Conservation (phyloP, 345 rosid species). For the Raphanus sativus region DNA sequence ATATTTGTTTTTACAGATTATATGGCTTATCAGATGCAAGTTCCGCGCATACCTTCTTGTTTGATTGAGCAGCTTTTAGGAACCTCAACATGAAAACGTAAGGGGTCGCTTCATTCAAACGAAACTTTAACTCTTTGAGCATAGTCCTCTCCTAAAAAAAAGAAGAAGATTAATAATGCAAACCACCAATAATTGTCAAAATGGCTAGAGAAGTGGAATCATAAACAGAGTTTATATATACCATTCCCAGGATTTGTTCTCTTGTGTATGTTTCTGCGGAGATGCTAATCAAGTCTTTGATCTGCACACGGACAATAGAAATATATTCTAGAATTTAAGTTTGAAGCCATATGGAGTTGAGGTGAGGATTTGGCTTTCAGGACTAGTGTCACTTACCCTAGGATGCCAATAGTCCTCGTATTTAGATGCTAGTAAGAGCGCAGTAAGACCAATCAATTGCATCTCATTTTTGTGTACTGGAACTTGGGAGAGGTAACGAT, state of each 20-base stretch:
- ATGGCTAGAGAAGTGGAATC: background rate
- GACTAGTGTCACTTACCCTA: slow-evolving; percentile 49
- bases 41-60: slow-evolving; percentile 51
- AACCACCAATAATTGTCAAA: background rate
- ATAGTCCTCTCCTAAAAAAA: slow-evolving; percentile 72
- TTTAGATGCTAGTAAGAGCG: slow-evolving; percentile 85
- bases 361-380: slow-evolving; percentile 6
- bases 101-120: slow-evolving; percentile 80
- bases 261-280: slow-evolving; percentile 87
- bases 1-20: background rate
- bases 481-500: slow-evolving; percentile 78
- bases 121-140: slow-evolving; percentile 75
- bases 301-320: slow-evolving; percentile 52
- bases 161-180: background rate
- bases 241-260: slow-evolving; percentile 74
- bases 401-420: slow-evolving; percentile 99
- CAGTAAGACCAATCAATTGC: slow-evolving; percentile 92
- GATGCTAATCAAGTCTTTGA: slow-evolving; percentile 81
- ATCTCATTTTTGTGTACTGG: slow-evolving; percentile 67
- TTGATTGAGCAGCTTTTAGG: slow-evolving; percentile 90
- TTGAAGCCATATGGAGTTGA: slow-evolving; percentile 10
- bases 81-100: slow-evolving; percentile 94
- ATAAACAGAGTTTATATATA: slow-evolving; percentile 23
- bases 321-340: no score
- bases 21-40: slow-evolving; percentile 10